Percentiles rank a stretch among this genome's conserved stretches.
Evolutionary conservation across 2,329 filamentous ascomycete genomes (phyloP).

Genomic region (Neonectria magnoliae): DNA sequence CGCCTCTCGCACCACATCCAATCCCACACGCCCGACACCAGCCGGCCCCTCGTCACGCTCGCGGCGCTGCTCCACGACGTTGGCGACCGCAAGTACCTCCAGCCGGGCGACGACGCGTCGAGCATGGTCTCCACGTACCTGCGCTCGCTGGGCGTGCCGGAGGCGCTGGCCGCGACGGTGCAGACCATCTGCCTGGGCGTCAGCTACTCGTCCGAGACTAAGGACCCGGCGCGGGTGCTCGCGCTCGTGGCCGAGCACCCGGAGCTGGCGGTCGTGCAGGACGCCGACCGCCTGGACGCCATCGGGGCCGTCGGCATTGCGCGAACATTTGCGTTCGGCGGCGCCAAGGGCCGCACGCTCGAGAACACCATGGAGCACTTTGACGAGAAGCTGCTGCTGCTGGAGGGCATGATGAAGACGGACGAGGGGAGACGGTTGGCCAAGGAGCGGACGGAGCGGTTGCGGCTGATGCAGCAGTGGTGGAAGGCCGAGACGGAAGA

Average conservation of each 20-base stretch:
- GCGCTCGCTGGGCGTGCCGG: conserved; percentile 63
- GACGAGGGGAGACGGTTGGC: conserved; percentile 63
- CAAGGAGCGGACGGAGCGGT: conserved; percentile 61
- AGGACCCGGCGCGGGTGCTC: conserved; percentile 68
- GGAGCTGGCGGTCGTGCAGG: conserved; percentile 79
- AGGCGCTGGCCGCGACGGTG: conserved; percentile 70
- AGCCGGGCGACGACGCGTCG: conserved; percentile 64
- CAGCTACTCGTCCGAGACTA: conserved; percentile 79
- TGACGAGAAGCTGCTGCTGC: conserved; percentile 74
- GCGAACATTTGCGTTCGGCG: conserved; percentile 72
- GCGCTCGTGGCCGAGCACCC: conserved; percentile 72
- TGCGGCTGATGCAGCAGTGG: conserved; percentile 65
- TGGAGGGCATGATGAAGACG: conserved; percentile 75
- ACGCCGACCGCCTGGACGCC: conserved; percentile 92
- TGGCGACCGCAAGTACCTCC: conserved; percentile 83
- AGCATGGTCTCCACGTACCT: conserved; percentile 67
- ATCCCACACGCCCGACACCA: conserved; percentile 53
- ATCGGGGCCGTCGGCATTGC: conserved; percentile 88
- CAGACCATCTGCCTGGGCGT: conserved; percentile 80
- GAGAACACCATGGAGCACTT: conserved; percentile 78
- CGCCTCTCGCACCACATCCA: conserved; percentile 76
- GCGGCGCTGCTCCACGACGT: conserved; percentile 87
- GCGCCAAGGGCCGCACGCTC: conserved; percentile 69
- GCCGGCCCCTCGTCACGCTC: conserved; percentile 68
- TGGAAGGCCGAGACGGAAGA: conserved; percentile 62